phyloP scores from a whole-genome alignment of 73 alveolate genomes.

The Uronychia setigera region DNA sequence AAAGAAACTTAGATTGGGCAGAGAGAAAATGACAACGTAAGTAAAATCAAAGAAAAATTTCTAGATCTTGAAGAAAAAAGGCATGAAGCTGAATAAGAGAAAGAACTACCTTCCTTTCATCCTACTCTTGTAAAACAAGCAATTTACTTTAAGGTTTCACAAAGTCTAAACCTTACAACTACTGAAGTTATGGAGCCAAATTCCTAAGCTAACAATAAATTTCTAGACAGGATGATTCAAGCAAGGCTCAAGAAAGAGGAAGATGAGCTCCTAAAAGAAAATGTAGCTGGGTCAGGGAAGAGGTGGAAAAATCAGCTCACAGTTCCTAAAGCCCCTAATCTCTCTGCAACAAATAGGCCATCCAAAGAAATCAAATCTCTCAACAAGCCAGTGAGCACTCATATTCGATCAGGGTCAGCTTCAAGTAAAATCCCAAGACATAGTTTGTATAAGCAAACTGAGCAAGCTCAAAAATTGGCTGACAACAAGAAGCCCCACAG shows the following conservation, averaged over 20 bases:
- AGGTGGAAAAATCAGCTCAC: constrained; percentile 4
- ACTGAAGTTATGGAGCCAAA: not conserved
- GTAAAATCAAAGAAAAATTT: not conserved
- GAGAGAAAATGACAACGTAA: not conserved
- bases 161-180: not conserved
- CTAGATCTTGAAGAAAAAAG: not conserved
- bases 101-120: not conserved
- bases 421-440: not conserved
- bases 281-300: not conserved
- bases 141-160: not conserved
- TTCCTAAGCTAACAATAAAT: not conserved
- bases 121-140: not conserved
- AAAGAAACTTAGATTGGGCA: not conserved
- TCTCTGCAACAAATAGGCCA: not conserved
- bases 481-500: not conserved
- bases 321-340: constrained; percentile 8
- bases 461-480: not conserved
- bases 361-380: not conserved
- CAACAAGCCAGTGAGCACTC: not conserved
- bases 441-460: not conserved
- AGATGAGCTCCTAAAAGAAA: not conserved
- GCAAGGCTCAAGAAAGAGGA: not conserved
- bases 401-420: not conserved
- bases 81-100: not conserved
- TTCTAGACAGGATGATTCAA: not conserved